Evolutionary conservation across 805 yeast species (phyloP).

Genomic region (Teunomyces cretensis): DNA sequence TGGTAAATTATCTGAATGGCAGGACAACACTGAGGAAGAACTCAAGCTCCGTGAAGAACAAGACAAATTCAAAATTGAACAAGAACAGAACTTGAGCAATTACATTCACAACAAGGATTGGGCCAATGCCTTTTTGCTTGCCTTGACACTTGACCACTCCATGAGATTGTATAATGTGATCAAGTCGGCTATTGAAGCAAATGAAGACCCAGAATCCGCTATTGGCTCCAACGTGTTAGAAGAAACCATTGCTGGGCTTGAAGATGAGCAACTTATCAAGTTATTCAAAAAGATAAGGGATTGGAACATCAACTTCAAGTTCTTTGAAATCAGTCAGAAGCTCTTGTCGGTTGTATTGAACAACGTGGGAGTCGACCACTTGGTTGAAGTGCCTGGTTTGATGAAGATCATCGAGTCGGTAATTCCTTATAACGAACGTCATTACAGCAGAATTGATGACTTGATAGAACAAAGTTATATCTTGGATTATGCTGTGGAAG

Average conservation of each 20-base stretch:
- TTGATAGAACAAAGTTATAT: conserved; percentile 82
- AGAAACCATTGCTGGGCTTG: conserved; percentile 55
- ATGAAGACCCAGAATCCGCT: conserved; percentile 47
- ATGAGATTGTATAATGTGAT: conserved; percentile 81
- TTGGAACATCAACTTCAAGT: conserved; percentile 90
- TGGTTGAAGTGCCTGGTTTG: conserved; percentile 67
- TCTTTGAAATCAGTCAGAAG: conserved; percentile 78
- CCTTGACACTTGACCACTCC: conserved; percentile 86
- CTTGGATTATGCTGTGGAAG: conserved; percentile 78
- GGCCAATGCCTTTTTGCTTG: conserved; percentile 84
- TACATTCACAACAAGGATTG: conserved; percentile 72
- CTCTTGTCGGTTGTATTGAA: conserved; percentile 64
- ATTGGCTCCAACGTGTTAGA: conserved; percentile 66
- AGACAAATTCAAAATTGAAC: conserved; percentile 64
- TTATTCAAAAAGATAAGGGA: conserved; percentile 79
- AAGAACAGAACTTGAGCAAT: conserved; percentile 84
- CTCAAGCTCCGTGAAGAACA: conserved; percentile 50
- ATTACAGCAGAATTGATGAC: conserved; percentile 71
- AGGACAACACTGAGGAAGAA: conserved; percentile 79
- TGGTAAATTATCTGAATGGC: conserved; percentile 87
- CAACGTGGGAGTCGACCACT: conserved; percentile 51
- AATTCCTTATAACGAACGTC: conserved; percentile 87
- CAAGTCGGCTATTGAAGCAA: conserved; percentile 54
- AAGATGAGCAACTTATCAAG: conserved; percentile 55
- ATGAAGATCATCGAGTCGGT: conserved; percentile 70